Conservation (phyloP, 306 rosid species). For the Canavalia ensiformis region DNA sequence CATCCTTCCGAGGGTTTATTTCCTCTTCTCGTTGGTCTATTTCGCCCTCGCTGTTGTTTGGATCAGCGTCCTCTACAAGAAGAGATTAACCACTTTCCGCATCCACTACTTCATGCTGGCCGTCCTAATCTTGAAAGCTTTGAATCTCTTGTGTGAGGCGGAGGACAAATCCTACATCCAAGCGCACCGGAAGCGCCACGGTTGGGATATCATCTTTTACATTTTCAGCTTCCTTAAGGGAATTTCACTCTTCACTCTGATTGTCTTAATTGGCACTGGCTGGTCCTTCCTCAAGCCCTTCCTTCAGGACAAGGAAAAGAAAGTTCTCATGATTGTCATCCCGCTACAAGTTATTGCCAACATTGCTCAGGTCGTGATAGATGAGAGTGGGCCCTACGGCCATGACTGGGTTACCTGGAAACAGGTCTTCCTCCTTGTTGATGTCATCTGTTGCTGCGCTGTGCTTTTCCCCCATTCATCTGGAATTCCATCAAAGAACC, state of each 20-base stretch:
- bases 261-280: constrained; percentile 92
- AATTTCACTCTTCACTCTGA: constrained; percentile 78
- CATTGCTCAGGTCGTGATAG: constrained; percentile 86
- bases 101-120: constrained; percentile 97
- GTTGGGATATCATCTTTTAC: constrained; percentile 95
- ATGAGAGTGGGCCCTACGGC: constrained; percentile 86
- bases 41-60: constrained; percentile 66
- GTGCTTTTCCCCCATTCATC: constrained; percentile 94
- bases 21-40: constrained; percentile 68
- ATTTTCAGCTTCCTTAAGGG: constrained; percentile 93
- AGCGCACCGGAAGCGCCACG: constrained; percentile 93
- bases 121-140: constrained; percentile 75
- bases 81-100: constrained; percentile 78
- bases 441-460: constrained; percentile 93
- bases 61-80: constrained; percentile 74
- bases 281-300: constrained; percentile 95
- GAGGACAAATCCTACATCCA: constrained; percentile 88
- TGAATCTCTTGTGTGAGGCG: constrained; percentile 85
- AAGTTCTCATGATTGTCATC: constrained; percentile 91
- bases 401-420: constrained; percentile 91
- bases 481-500: constrained; percentile 98
- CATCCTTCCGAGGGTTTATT: constrained; percentile 80
- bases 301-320: constrained; percentile 93
- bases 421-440: constrained; percentile 89
- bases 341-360: constrained; percentile 92